Evolutionary conservation across 2,329 filamentous ascomycete genomes (phyloP).

Genomic region (Xylogone sp.): DNA sequence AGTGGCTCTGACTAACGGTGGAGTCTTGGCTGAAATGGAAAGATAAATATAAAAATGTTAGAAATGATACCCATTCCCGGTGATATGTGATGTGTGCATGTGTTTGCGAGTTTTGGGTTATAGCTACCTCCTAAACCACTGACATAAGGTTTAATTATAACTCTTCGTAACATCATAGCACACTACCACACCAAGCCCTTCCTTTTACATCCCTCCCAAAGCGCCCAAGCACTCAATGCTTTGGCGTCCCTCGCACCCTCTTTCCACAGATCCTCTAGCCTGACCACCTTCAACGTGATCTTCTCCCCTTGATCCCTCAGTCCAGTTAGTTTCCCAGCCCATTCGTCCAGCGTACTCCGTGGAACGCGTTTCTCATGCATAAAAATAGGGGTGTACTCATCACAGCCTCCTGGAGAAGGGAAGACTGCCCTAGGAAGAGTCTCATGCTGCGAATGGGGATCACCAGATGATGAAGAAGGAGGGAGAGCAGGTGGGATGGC

Average conservation of each 20-base stretch:
- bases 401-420: conserved; percentile 55
- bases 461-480: conserved; percentile 15
- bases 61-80: too few relatives aligned
- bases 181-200: conserved; percentile 8
- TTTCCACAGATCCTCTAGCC: conserved; percentile 52
- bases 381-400: conserved; percentile 58
- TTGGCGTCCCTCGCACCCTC: conserved; percentile 56
- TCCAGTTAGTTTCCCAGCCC: conserved; percentile 55
- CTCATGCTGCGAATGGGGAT: conserved; percentile 15
- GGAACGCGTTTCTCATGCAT: conserved; percentile 50
- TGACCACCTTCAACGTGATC: conserved; percentile 58
- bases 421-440: conserved; percentile 46
- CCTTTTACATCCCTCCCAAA: conserved; percentile 53
- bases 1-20: not conserved
- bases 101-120: too few relatives aligned
- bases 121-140: too few relatives aligned
- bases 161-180: too few relatives aligned
- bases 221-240: conserved; percentile 52
- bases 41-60: not conserved
- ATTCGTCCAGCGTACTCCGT: conserved; percentile 46
- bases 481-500: conserved; percentile 28
- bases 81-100: not conserved
- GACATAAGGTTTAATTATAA: too few relatives aligned
- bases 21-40: not conserved
- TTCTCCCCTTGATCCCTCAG: conserved; percentile 55